Conservation (phyloP, 768 basidiomycete genomes). For the Phylloporus sp. region DNA sequence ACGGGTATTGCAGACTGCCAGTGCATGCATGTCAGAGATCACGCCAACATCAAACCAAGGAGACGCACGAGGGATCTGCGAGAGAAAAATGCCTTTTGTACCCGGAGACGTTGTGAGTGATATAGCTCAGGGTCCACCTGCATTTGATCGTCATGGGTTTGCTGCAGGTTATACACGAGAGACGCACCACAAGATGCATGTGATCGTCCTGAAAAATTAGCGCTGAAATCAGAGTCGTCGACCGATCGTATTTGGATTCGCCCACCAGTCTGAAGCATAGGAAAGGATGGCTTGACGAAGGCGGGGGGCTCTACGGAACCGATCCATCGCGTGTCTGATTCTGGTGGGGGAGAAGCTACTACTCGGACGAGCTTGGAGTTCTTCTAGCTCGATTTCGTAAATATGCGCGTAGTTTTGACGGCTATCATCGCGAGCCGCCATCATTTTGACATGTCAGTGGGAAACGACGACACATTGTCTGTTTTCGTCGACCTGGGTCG, state of each 20-base stretch:
- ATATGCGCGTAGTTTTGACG: neutral
- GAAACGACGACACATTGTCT: neutral
- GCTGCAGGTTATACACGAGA: neutral
- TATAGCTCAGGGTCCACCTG: slow-evolving; percentile 53
- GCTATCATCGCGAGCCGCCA: too few species aligned
- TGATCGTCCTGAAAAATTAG: slow-evolving; percentile 51
- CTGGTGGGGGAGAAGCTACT: neutral
- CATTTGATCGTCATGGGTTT: neutral
- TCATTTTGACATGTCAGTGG: too few species aligned
- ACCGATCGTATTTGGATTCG: neutral
- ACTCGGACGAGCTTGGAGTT: neutral
- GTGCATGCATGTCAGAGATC: slow-evolving; percentile 13
- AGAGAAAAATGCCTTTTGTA: slow-evolving; percentile 78
- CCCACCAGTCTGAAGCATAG: slow-evolving; percentile 75
- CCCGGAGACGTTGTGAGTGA: slow-evolving; percentile 53
- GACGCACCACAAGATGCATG: slow-evolving; percentile 55
- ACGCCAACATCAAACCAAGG: neutral
- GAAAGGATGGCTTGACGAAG: slow-evolving; percentile 34
- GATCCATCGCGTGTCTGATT: slow-evolving; percentile 6
- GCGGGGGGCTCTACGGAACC: slow-evolving; percentile 10
- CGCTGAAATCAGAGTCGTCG: neutral
- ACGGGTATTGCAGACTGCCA: slow-evolving; percentile 36
- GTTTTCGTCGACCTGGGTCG: neutral
- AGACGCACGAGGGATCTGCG: slow-evolving; percentile 63
- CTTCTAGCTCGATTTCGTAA: neutral